These are phyloP conservation scores for Pseudogymnoascus sp. DNA, from an alignment of 2,329 filamentous ascomycete species.

Conservation along the genomic window DNA sequence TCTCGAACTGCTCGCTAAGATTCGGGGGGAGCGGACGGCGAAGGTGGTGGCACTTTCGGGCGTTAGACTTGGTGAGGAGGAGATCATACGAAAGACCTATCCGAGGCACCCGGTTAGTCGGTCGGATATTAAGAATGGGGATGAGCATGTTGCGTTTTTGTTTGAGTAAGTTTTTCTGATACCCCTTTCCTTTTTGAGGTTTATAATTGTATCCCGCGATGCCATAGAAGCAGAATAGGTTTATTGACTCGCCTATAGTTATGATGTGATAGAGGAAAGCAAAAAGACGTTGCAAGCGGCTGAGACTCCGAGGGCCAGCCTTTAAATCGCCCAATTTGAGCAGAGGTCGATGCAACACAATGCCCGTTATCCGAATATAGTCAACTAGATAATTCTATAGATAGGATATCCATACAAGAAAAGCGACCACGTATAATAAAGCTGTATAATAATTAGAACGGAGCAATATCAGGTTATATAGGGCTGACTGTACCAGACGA, in stretches of 20 bases:
- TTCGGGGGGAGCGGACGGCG: conserved; percentile 1
- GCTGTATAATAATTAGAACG: no score
- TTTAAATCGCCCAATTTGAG: background rate
- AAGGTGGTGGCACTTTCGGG: conserved; percentile 8
- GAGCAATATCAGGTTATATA: no score
- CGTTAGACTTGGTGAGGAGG: conserved; percentile 9
- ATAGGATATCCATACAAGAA: no score
- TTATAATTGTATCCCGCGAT: background rate
- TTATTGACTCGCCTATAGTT: background rate
- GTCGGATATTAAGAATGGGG: conserved; percentile 10
- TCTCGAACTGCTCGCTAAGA: conserved; percentile 10
- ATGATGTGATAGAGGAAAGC: conserved; percentile 14
- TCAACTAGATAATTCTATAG: no score
- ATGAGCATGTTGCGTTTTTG: conserved; percentile 9
- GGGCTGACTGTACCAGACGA: no score
- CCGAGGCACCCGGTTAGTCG: background rate
- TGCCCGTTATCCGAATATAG: no score
- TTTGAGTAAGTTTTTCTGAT: conserved; percentile 6
- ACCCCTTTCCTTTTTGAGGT: background rate
- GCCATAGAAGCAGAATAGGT: background rate
- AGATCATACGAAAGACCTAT: background rate
- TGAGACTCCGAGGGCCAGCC: conserved; percentile 2
- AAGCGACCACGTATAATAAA: no score
- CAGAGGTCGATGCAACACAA: no score
- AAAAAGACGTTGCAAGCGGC: conserved; percentile 7